Conservation (phyloP, 257 asterid genomes). For the Craterostigma plantagineum region DNA sequence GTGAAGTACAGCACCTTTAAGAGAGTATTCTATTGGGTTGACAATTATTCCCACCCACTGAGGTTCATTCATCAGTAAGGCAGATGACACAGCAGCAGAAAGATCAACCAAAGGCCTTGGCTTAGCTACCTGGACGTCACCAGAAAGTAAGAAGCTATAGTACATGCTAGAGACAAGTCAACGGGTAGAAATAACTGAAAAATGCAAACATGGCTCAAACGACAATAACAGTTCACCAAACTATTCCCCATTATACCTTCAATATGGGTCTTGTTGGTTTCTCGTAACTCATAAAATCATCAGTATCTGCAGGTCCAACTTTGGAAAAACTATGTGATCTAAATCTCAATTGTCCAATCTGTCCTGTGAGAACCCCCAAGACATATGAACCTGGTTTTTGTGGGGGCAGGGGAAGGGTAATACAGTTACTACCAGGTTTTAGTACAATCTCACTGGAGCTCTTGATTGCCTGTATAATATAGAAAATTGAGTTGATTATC, state of each 20-base stretch:
- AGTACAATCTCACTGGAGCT: constrained; percentile 65
- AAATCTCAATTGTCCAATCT: constrained; percentile 88
- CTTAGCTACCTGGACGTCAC: constrained; percentile 46
- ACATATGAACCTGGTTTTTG: constrained; percentile 95
- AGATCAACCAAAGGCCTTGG: constrained; percentile 96
- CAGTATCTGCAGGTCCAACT: constrained; percentile 87
- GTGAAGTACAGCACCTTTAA: constrained; percentile 75
- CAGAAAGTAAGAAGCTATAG: constrained; percentile 5
- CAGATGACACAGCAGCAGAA: constrained; percentile 88
- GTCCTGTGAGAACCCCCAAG: constrained; percentile 92
- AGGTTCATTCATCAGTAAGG: constrained; percentile 80
- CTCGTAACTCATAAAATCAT: constrained; percentile 95
- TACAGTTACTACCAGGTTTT: constrained; percentile 70
- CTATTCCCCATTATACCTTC: constrained; percentile 78
- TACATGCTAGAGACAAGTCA: not conserved
- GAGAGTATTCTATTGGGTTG: constrained; percentile 67
- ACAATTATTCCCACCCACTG: constrained; percentile 91
- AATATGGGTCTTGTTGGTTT: constrained; percentile 91
- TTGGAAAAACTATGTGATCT: constrained; percentile 96
- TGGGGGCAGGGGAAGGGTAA: constrained; percentile 70
- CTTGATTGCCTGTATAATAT: constrained; percentile 52
- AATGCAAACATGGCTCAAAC: too few relatives aligned
- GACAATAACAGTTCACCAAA: not conserved
- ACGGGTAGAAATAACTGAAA: not conserved
- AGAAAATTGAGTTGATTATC: constrained; percentile 10